These are phyloP conservation scores for Oryza officinalis DNA, from an alignment of 176 grass and related monocot genomes.

Conservation along the genomic window DNA sequence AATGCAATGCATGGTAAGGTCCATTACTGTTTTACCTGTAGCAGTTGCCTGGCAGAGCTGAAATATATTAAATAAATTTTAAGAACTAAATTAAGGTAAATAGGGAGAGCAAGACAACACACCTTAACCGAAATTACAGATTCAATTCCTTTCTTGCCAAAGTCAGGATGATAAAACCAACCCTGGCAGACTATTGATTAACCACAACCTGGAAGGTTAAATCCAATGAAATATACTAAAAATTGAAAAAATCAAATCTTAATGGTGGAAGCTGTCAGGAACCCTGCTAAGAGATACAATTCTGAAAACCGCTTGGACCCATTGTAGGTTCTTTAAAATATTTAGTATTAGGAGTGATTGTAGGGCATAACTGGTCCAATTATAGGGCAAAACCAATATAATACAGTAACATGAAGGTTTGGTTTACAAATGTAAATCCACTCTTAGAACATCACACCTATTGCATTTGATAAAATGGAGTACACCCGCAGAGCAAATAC, in stretches of 20 bases:
- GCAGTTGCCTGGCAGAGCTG: not conserved
- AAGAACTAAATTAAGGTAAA: not conserved
- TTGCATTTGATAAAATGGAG: not conserved
- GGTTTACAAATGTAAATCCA: not conserved
- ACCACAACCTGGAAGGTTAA: constrained; percentile 26
- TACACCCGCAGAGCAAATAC: not conserved
- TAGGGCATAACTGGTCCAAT: not conserved
- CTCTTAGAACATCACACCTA: not conserved
- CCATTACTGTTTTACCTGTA: not conserved
- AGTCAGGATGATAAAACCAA: not conserved
- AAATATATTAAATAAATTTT: not conserved
- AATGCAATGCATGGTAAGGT: not conserved
- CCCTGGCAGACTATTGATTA: not conserved
- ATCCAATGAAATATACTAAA: not conserved
- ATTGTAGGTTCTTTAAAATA: not conserved
- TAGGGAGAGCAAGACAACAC: constrained; percentile 13
- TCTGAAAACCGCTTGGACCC: not conserved
- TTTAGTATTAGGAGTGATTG: not conserved
- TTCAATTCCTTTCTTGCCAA: constrained; percentile 8
- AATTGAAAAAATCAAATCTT: not conserved
- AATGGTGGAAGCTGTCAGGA: not conserved
- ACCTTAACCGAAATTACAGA: constrained; percentile 16
- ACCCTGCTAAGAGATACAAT: not conserved
- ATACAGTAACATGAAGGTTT: not conserved
- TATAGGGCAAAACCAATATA: not conserved